phyloP scores from a whole-genome alignment of 2,329 filamentous ascomycete species.

The Alternaria sp. region DNA sequence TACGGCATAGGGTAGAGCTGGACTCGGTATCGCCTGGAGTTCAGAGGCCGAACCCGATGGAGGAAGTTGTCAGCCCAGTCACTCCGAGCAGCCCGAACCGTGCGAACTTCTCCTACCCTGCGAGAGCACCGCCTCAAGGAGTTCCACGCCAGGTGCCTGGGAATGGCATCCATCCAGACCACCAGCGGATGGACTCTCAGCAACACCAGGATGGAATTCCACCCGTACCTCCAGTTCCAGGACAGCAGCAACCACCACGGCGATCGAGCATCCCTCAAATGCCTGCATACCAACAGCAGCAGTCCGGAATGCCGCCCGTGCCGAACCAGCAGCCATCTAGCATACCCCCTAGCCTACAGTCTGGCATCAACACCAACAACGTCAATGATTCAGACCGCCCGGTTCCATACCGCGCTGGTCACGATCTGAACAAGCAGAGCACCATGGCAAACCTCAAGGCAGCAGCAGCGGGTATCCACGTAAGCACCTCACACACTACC shows the following conservation, averaged over 20 bases:
- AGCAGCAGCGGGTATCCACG: slow-evolving; percentile 46
- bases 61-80: slow-evolving; percentile 29
- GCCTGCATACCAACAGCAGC: slow-evolving; percentile 15
- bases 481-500: slow-evolving; percentile 18
- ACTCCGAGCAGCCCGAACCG: slow-evolving; percentile 36
- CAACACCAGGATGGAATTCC: slow-evolving; percentile 11
- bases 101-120: slow-evolving; percentile 47
- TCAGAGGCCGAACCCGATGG: slow-evolving; percentile 42
- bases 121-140: slow-evolving; percentile 39
- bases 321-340: slow-evolving; percentile 1
- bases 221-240: slow-evolving; percentile 4
- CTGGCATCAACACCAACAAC: slow-evolving; percentile 10
- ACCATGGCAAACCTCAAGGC: slow-evolving; percentile 44
- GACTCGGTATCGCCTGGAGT: slow-evolving; percentile 42
- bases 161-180: slow-evolving; percentile 5
- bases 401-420: slow-evolving; percentile 28
- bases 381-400: slow-evolving; percentile 24
- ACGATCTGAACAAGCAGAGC: slow-evolving; percentile 32
- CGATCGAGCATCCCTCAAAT: slow-evolving; percentile 4
- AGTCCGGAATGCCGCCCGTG: slow-evolving; percentile 15
- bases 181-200: not conserved
- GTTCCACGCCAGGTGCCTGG: slow-evolving; percentile 37
- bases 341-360: slow-evolving; percentile 5
- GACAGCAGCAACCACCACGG: not conserved
- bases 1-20: slow-evolving; percentile 43